Conservation (phyloP, 495 filamentous ascomycete genomes). For the Aspergillus conjunctus region DNA sequence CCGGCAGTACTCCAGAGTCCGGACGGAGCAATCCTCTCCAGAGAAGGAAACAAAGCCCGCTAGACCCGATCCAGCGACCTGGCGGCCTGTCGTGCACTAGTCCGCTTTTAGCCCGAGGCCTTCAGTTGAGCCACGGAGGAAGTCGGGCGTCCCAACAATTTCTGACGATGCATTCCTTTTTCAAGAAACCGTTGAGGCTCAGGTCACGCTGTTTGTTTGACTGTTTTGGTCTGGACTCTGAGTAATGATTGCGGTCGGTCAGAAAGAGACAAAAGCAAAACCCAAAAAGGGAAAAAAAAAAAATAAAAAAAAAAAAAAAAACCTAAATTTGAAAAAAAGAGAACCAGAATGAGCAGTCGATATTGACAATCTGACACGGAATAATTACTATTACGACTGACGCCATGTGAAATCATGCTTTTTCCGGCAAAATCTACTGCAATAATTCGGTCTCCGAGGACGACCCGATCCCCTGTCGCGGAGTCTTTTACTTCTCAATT, state of each 20-base stretch:
- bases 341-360: background rate
- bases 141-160: conserved; percentile 22
- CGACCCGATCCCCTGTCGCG: background rate
- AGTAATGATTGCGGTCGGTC: too few species aligned
- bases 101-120: conserved; percentile 21
- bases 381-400: background rate
- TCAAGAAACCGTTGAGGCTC: conserved; percentile 18
- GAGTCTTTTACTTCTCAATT: conserved; percentile 1
- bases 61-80: conserved; percentile 18
- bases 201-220: background rate
- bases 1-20: too few species aligned
- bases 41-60: background rate
- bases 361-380: background rate
- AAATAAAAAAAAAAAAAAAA: background rate
- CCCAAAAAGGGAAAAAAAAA: background rate
- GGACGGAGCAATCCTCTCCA: too few species aligned
- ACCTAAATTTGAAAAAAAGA: background rate
- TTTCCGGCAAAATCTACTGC: background rate
- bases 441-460: conserved; percentile 4
- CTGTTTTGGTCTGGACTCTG: too few species aligned
- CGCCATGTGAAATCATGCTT: conserved; percentile 3
- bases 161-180: background rate
- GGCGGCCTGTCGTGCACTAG: conserved; percentile 15
- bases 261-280: background rate
- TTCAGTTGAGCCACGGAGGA: conserved; percentile 28